phyloP scores from a whole-genome alignment of 805 yeast species.

The Kazachstania taianensis region DNA sequence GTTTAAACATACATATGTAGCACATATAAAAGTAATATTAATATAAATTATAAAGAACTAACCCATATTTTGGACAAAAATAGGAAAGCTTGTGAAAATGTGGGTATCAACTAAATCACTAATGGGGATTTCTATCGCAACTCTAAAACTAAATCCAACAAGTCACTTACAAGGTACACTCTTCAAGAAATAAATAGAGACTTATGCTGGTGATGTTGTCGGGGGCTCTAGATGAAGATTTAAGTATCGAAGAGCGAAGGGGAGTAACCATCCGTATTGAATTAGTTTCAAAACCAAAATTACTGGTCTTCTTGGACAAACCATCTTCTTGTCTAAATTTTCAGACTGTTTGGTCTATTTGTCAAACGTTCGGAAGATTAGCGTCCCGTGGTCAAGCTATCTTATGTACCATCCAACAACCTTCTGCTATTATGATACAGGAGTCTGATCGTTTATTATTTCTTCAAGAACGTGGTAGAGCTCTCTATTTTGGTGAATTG shows the following conservation, averaged over 20 bases:
- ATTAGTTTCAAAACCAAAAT: constrained; percentile 53
- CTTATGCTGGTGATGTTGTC: constrained; percentile 61
- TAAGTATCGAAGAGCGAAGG: constrained; percentile 53
- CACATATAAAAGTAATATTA: too few relatives aligned
- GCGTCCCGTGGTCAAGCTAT: constrained; percentile 56
- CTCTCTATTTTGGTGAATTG: constrained; percentile 63
- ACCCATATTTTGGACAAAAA: too few relatives aligned
- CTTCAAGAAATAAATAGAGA: too few relatives aligned
- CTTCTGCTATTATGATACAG: constrained; percentile 68
- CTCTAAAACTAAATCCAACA: too few relatives aligned
- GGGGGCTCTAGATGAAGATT: constrained; percentile 67
- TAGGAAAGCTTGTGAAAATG: too few relatives aligned
- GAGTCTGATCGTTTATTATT: constrained; percentile 70
- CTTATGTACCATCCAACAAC: constrained; percentile 74
- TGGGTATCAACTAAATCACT: too few relatives aligned
- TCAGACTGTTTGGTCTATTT: constrained; percentile 59
- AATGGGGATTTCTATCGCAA: too few relatives aligned
- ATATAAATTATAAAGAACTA: too few relatives aligned
- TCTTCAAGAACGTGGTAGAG: constrained; percentile 59
- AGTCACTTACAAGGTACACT: too few relatives aligned
- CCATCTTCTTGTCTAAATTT: constrained; percentile 65
- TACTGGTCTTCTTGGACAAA: constrained; percentile 52
- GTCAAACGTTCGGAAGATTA: constrained; percentile 48
- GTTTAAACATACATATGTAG: too few relatives aligned
- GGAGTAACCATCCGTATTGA: constrained; percentile 59